Evolutionary conservation across 169 alveolate genomes (phyloP).

Genomic region (Plasmodium coatneyi): DNA sequence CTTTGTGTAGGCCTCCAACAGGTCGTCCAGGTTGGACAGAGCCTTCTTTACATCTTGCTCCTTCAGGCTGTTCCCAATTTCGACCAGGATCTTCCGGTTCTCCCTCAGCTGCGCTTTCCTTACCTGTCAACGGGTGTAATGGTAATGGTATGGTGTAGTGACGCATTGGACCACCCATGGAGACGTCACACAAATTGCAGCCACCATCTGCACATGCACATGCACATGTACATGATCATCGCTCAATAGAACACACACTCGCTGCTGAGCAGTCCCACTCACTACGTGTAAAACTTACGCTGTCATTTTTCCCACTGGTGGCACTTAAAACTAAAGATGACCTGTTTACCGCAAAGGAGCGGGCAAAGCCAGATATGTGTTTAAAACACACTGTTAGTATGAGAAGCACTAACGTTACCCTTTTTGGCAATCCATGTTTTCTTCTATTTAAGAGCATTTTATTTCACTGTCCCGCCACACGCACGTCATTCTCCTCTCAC

Average conservation of each 20-base stretch:
- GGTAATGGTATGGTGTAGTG: background rate
- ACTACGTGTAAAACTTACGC: background rate
- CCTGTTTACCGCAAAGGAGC: background rate
- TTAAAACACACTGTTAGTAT: background rate
- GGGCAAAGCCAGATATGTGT: background rate
- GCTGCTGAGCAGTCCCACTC: background rate
- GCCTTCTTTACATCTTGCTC: slow-evolving; percentile 25
- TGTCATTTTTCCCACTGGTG: background rate
- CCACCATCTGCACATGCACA: background rate
- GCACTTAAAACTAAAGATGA: background rate
- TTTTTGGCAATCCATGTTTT: background rate
- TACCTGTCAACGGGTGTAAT: background rate
- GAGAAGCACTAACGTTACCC: background rate
- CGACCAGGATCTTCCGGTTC: slow-evolving; percentile 36
- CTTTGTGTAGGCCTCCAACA: background rate
- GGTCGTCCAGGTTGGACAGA: slow-evolving; percentile 4
- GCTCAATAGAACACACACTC: background rate
- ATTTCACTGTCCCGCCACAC: background rate
- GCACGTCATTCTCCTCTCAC: background rate
- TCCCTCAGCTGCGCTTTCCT: background rate
- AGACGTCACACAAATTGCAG: background rate
- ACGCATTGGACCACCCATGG: background rate
- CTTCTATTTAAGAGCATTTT: slow-evolving; percentile 6
- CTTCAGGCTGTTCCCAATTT: slow-evolving; percentile 69
- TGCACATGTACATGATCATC: background rate